Percentiles rank a stretch among this genome's conserved stretches.
phyloP scores from a whole-genome alignment of 2,329 filamentous ascomycete species.

The Aspergillus hiratsukae region DNA sequence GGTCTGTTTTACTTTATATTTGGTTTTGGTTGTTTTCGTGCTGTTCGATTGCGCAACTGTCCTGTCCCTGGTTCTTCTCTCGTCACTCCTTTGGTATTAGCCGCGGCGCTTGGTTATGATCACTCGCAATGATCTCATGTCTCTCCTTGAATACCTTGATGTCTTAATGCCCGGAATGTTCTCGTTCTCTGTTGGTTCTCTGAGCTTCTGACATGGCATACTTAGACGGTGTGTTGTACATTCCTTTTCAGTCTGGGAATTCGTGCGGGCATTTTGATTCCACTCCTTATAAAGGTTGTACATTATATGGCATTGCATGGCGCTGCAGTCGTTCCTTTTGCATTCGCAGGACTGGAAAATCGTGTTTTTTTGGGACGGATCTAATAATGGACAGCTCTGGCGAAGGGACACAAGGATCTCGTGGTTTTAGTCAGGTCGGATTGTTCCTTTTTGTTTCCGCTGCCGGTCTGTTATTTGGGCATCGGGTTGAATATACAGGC shows the following conservation, averaged over 20 bases:
- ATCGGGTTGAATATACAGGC: neutral
- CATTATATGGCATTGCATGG: slow-evolving; percentile 33
- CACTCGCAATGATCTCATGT: slow-evolving; percentile 28
- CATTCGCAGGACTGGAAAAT: slow-evolving; percentile 27
- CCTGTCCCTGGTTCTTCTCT: slow-evolving; percentile 14
- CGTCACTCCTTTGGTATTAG: slow-evolving; percentile 26
- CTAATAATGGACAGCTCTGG: slow-evolving; percentile 11
- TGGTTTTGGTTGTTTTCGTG: slow-evolving; percentile 4
- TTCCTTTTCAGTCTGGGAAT: slow-evolving; percentile 29
- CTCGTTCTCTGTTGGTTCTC: slow-evolving; percentile 12
- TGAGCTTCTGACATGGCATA: slow-evolving; percentile 19
- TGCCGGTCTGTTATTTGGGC: neutral
- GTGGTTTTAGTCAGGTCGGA: neutral
- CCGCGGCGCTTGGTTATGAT: slow-evolving; percentile 19
- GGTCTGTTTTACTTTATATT: slow-evolving; percentile 5
- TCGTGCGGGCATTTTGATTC: slow-evolving; percentile 28
- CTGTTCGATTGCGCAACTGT: slow-evolving; percentile 4
- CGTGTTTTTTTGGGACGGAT: slow-evolving; percentile 14
- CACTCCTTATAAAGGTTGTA: slow-evolving; percentile 34
- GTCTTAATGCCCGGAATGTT: slow-evolving; percentile 28
- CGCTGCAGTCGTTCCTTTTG: slow-evolving; percentile 36
- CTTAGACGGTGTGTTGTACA: slow-evolving; percentile 33
- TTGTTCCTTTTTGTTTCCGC: neutral
- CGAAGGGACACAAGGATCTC: slow-evolving; percentile 11
- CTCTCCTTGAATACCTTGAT: slow-evolving; percentile 30